Base-by-base conservation (phyloP, 345 rosid species). In the Hibiscus tridactylites region DNA sequence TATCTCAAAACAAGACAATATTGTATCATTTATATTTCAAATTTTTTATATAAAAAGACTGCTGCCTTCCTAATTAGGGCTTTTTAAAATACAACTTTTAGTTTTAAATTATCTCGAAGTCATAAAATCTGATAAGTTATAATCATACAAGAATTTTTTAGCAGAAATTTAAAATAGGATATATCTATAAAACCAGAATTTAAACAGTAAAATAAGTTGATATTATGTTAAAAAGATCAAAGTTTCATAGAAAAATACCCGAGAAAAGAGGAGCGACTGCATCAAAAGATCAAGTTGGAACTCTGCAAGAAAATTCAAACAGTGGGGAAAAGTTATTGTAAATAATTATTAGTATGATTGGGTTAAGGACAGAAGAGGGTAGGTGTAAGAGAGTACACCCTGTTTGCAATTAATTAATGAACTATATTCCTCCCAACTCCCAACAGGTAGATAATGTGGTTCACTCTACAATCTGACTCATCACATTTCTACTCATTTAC, bases 221-320 rank as follows among this genome's bases (percentile, higher is more conserved):
- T 58, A 62, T 60, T 60, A 28, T 44, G 67, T 44, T 71, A 47
- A 53, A 44, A 26, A 21, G 62, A 56, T 52, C 53, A 42, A 65
- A 68, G 79, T 72, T 47, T 59, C 39, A 77, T 26, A 37, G 77
- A 68, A 75, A 57, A 76, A 61, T 88, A 95, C 99, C 88, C 99
- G 92, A 71, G 99, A 92, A 84, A 95, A 95, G 71, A 81, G 78
- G 71, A 95, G 94, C 42, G 98, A 90, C 78, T 95, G 99, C 97
- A 95, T 86, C 81, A 95, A 76, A 78, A 95, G 87, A 57, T 95
- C 99, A 77, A 95, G 96, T 85, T 85, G 96, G 77, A 92, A 95
- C 71, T 92, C 99, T 95, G 94, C 90, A 83, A 54, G 50, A 26
- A 78, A 74, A 81, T 54, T 66, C 17, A 75, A 73, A 70, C 11